Evolutionary conservation across 2,329 filamentous ascomycete species (phyloP), one percentile per base, ranked within the genome.

Genomic region (Botrytis deweyae): DNA sequence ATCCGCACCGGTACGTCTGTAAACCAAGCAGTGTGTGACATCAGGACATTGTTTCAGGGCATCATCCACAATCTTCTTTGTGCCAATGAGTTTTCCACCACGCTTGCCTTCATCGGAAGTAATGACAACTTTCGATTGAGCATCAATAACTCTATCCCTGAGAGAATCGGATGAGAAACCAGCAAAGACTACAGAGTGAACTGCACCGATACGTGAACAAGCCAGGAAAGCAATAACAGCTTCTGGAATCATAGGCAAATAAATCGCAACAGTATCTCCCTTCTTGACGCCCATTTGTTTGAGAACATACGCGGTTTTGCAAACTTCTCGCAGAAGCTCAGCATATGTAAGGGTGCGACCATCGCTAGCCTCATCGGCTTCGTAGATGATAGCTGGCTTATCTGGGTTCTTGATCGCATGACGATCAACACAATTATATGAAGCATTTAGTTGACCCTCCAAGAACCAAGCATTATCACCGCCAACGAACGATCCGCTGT

Each of bases 21-120:
- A 98, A 73, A 99, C 96, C 58, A 99, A 87, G 79, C 93, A 93
- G 83, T 93, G 90, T 61, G 87, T 89, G 77, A 99, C 93, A 79
- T 93, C 91, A 29, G 95, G 95, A 84, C 95, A 98, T 84, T 97
- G 94, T 87, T 96, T 97, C 75, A 99, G 88, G 55, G 95, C 95
- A 82, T 98, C 96, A 81, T 99, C 96, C 78, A 98, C 96, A 82
- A 99, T 98, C 87, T 97, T 97, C 90, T 99, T 98, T 80, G 95
- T 98, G 80, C 93, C 93, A 82, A 99, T 98, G 80, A 97, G 84
- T 88, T 98, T 99, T 83, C 96, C 96, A 80, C 96, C 96, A 80
- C 96, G 94, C 89, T 97, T 97, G 81, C 96, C 96, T 88, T 99
- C 96, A 82, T 99, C 96, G 2, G 94, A 92, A 75, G 96, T 99